Evolutionary conservation across 306 rosid genomes (phyloP), one percentile per base, ranked within the genome.

Genomic region (Lotus japonicus): DNA sequence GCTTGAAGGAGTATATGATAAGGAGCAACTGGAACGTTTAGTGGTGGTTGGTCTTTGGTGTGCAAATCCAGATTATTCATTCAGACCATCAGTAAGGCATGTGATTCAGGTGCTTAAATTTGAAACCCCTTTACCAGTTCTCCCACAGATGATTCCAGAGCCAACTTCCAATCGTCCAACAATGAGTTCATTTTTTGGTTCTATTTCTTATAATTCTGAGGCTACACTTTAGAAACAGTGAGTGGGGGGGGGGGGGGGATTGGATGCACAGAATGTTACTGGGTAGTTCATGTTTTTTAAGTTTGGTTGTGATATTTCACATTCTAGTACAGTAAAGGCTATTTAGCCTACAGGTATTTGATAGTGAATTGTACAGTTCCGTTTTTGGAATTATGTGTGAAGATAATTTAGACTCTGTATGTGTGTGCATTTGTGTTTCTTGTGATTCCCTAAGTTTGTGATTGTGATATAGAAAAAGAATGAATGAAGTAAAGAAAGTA

Each of bases 41-140:
- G 35, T 59, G 5, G 17, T 39, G 17, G 41, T 59, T 59, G 66
- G 66, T 4, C 66, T 59, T 59, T 59, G 49, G 66, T 59, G 66
- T 41, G 66, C 66, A 7, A 60, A 60, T 60, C 66, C 52, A 41
- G 26, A 62, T 62, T 42, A 19, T 42, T 62, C 68, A 62, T 62
- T 42, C 11, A 62, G 68, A 36, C 68, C 68, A 62, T 19, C 17
- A 41, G 68, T 43, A 2, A 62, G 68, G 26, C 68, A 62, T 19
- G 39, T 19, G 68, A 42, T 62, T 62, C 68, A 62, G 12, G 68
- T 62, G 39, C 68, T 62, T 42, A 62, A 62, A 12, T 62, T 62
- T 42, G 68, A 42, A 62, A 36, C 53, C 21, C 19, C 68, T 12
- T 19, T 19, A 2, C 66, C 66, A 60, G 41, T 60, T 60, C 36